These are phyloP conservation scores for Paecilomyces variotii DNA, from an alignment of 2,329 filamentous ascomycete genomes.

Conservation along the genomic window DNA sequence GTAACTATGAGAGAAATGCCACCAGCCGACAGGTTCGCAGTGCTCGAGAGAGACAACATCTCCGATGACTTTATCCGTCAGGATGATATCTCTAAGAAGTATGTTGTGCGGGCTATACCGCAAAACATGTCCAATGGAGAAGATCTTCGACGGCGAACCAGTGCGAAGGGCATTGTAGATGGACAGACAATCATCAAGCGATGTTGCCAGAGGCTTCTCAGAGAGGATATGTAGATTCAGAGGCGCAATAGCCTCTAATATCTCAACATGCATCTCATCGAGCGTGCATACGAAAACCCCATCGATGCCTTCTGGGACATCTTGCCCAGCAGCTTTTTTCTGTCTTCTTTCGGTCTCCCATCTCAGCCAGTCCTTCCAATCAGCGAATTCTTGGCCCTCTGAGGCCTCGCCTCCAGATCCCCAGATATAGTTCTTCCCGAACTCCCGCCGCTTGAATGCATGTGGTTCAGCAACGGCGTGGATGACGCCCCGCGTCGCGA, in stretches of 20 bases:
- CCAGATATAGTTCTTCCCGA: constrained; percentile 71
- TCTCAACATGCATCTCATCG: constrained; percentile 81
- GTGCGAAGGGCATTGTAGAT: constrained; percentile 47
- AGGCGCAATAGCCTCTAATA: constrained; percentile 64
- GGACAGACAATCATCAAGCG: constrained; percentile 65
- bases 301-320: constrained; percentile 42
- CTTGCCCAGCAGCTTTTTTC: constrained; percentile 39
- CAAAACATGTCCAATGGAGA: constrained; percentile 89
- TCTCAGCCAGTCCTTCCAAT: constrained; percentile 67
- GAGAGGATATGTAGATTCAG: constrained; percentile 75
- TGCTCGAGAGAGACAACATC: constrained; percentile 82
- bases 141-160: constrained; percentile 47
- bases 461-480: constrained; percentile 76
- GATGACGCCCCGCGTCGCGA: constrained; percentile 59
- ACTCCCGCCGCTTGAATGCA: constrained; percentile 62
- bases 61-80: constrained; percentile 68
- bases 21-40: constrained; percentile 91
- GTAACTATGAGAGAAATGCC: constrained; percentile 88
- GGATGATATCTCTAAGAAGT: constrained; percentile 67
- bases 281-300: constrained; percentile 67
- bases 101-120: constrained; percentile 91
- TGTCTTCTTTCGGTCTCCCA: constrained; percentile 60
- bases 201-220: constrained; percentile 87
- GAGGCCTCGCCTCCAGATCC: constrained; percentile 36
- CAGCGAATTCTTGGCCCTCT: constrained; percentile 60